Evolutionary conservation across 1,284 basidiomycete genomes (phyloP).

Genomic region (Pseudozyma tsukubaensis): DNA sequence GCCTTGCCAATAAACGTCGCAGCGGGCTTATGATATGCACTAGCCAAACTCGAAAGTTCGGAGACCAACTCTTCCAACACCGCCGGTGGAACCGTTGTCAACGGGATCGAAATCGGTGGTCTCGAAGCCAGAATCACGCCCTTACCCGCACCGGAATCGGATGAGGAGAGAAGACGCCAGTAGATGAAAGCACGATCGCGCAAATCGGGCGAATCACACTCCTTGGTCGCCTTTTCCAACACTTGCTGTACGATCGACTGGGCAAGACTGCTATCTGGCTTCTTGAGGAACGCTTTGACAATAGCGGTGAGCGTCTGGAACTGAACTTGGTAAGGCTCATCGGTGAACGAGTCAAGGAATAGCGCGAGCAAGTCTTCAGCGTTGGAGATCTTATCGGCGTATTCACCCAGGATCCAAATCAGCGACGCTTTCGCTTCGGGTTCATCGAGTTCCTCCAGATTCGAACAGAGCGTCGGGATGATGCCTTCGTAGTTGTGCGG

Average conservation of each 20-base stretch:
- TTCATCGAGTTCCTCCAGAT: conserved; percentile 95
- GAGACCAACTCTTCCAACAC: conserved; percentile 89
- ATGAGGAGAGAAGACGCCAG: conserved; percentile 86
- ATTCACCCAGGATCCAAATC: conserved; percentile 99
- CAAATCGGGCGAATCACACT: conserved; percentile 97
- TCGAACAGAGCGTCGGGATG: conserved; percentile 92
- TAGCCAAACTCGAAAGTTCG: conserved; percentile 78
- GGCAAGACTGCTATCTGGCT: conserved; percentile 81
- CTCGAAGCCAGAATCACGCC: conserved; percentile 89
- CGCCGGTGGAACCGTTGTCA: conserved; percentile 87
- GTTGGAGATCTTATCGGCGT: conserved; percentile 96
- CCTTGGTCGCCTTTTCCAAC: conserved; percentile 92
- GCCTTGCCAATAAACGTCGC: conserved; percentile 70
- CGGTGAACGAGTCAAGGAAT: conserved; percentile 90
- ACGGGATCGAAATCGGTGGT: conserved; percentile 91
- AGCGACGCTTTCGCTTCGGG: conserved; percentile 97
- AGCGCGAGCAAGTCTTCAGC: conserved; percentile 89
- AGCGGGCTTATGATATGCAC: conserved; percentile 94
- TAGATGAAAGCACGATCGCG: conserved; percentile 96
- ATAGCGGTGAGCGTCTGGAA: conserved; percentile 94
- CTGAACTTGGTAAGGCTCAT: conserved; percentile 95
- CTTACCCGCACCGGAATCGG: conserved; percentile 91
- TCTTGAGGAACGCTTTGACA: conserved; percentile 94
- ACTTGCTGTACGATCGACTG: conserved; percentile 90
- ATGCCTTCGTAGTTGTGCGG: conserved; percentile 97